Percentiles rank a stretch among this genome's conserved stretches.
Conservation (phyloP, 495 filamentous ascomycete species). For the Xylaria flabelliformis region DNA sequence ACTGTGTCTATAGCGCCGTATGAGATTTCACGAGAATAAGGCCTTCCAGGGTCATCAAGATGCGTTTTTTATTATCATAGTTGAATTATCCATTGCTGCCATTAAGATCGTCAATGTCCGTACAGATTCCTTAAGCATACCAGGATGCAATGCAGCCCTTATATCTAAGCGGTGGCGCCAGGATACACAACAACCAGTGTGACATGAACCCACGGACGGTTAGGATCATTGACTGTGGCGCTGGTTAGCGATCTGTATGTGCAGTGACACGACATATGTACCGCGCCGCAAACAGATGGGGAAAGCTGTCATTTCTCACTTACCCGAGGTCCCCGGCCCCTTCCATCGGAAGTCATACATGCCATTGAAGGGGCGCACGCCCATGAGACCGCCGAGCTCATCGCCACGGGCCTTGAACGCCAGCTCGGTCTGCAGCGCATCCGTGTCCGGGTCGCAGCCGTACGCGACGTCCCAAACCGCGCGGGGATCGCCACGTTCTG, state of each 20-base stretch:
- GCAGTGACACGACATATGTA: conserved; percentile 1
- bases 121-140: background rate
- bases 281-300: background rate
- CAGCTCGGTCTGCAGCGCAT: conserved; percentile 52
- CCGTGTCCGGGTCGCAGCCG: conserved; percentile 58
- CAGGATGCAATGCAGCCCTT: background rate
- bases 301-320: conserved; percentile 25
- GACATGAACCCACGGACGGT: conserved; percentile 44
- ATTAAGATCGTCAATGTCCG: background rate
- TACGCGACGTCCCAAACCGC: conserved; percentile 56
- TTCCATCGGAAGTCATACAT: conserved; percentile 55
- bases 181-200: conserved; percentile 36
- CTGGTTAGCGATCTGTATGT: conserved; percentile 4
- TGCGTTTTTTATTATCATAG: background rate
- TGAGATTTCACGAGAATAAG: background rate
- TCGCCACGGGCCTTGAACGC: conserved; percentile 44
- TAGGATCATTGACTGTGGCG: conserved; percentile 40
- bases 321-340: conserved; percentile 52
- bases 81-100: background rate
- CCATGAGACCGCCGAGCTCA: conserved; percentile 49
- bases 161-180: background rate
- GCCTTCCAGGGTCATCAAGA: background rate
- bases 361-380: conserved; percentile 50
- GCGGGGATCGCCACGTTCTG: conserved; percentile 53
- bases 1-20: conserved; percentile 2